Conservation (phyloP, 2,329 filamentous ascomycete genomes). For the Sordariomycetes sp. region DNA sequence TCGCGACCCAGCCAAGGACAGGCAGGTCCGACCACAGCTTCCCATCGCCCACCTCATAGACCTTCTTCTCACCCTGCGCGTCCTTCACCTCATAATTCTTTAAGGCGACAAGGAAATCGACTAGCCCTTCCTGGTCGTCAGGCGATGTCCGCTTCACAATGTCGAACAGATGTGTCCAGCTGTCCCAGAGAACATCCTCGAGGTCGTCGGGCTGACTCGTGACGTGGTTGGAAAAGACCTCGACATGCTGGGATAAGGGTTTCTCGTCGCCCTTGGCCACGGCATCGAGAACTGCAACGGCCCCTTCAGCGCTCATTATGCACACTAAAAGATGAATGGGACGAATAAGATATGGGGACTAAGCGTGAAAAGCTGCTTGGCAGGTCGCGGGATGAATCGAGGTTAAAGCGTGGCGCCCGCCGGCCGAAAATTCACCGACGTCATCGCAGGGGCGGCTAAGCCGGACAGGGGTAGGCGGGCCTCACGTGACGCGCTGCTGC, state of each 20-base stretch:
- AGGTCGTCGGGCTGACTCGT: background rate
- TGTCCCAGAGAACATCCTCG: conserved; percentile 10
- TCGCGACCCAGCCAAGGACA: conserved; percentile 12
- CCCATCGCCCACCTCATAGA: conserved; percentile 8
- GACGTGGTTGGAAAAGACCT: background rate
- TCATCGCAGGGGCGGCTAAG: background rate
- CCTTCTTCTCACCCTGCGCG: conserved; percentile 7
- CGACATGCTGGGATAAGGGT: background rate
- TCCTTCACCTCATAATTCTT: conserved; percentile 7
- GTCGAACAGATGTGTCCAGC: conserved; percentile 11
- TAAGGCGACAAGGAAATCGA: conserved; percentile 11
- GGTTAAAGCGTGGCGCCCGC: background rate
- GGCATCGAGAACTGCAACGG: background rate
- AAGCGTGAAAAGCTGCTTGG: background rate
- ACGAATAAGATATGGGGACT: background rate
- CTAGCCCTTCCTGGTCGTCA: conserved; percentile 10
- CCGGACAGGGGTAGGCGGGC: background rate
- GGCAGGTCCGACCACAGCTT: conserved; percentile 16
- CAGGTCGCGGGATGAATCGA: background rate
- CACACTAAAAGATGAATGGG: too few relatives aligned
- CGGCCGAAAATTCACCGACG: background rate
- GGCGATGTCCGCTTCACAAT: conserved; percentile 10
- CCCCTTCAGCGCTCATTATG: background rate
- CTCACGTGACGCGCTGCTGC: background rate
- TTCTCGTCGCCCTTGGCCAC: background rate